Conservation (phyloP, 495 filamentous ascomycete species). For the Poronia punctata region DNA sequence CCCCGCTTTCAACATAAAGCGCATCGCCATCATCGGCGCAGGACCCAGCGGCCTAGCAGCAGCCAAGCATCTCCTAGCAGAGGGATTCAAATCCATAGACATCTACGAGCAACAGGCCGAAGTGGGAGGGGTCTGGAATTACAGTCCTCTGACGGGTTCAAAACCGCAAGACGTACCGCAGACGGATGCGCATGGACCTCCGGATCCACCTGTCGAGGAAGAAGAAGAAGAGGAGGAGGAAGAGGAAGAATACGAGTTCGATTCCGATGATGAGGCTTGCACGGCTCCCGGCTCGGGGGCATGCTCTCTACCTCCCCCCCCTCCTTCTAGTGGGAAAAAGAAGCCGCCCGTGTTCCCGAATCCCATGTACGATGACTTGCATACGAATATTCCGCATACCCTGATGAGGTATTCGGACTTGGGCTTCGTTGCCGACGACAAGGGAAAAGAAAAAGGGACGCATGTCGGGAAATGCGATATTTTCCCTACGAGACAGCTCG, state of each 20-base stretch:
- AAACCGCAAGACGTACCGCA: conserved; percentile 31
- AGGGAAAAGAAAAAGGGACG: conserved; percentile 3
- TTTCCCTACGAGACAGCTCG: conserved; percentile 61
- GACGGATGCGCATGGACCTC: conserved; percentile 30
- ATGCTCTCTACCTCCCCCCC: conserved; percentile 2
- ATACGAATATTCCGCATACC: conserved; percentile 79
- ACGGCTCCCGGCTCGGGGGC: conserved; percentile 10
- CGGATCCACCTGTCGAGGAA: conserved; percentile 30
- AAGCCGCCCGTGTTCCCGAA: conserved; percentile 49
- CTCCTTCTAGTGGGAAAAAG: conserved; percentile 1
- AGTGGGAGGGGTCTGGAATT: conserved; percentile 81
- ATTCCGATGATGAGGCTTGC: conserved; percentile 8
- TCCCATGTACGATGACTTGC: conserved; percentile 72
- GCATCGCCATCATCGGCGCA: conserved; percentile 62
- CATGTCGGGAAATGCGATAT: conserved; percentile 47
- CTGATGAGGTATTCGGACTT: conserved; percentile 78
- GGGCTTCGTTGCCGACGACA: conserved; percentile 42
- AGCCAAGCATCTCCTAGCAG: conserved; percentile 69
- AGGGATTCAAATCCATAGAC: conserved; percentile 62
- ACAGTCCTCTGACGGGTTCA: conserved; percentile 36
- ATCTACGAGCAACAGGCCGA: conserved; percentile 74
- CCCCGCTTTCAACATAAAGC: conserved; percentile 36
- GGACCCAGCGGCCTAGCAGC: conserved; percentile 61
- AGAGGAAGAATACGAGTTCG: conserved; percentile 2
- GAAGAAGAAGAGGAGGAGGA: conserved; percentile 4